These are phyloP conservation scores for Myotisia sp. DNA, from an alignment of 2,329 filamentous ascomycete genomes.

Conservation along the genomic window DNA sequence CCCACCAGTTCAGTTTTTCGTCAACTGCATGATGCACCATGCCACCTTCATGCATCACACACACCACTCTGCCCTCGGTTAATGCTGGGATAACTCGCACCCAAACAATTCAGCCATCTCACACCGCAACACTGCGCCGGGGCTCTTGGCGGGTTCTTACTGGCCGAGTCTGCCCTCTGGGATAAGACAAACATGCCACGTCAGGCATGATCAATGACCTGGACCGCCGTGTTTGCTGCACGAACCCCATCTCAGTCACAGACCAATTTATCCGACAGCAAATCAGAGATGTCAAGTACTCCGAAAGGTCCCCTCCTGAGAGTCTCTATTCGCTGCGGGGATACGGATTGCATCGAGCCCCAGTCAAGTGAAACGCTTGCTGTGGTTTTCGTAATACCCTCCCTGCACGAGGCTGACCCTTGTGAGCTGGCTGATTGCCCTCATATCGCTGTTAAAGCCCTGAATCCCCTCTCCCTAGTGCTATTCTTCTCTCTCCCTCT, in stretches of 20 bases:
- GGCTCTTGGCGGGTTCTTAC: slow-evolving; percentile 1
- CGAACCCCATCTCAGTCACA: slow-evolving; percentile 3
- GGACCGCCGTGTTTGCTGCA: slow-evolving; percentile 2
- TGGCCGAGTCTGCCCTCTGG: not conserved
- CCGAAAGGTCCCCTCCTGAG: slow-evolving; percentile 1
- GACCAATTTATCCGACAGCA: not conserved
- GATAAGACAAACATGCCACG: slow-evolving; percentile 1
- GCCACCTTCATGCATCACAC: not conserved
- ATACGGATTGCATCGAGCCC: not conserved
- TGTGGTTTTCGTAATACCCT: not conserved
- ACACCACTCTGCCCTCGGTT: not conserved
- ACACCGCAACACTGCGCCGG: slow-evolving; percentile 2
- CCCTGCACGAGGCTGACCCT: not conserved
- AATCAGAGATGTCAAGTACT: slow-evolving; percentile 2
- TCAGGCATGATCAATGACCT: slow-evolving; percentile 2
- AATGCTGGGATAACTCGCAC: not conserved
- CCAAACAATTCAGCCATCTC: not conserved
- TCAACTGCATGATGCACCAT: not conserved
- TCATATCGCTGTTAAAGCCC: slow-evolving; percentile 13
- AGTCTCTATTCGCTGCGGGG: not conserved
- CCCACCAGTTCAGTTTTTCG: not conserved
- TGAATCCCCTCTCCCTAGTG: slow-evolving; percentile 13
- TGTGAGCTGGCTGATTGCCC: slow-evolving; percentile 2
- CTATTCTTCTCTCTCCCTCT: slow-evolving; percentile 8
- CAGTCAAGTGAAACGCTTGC: too few species aligned